A percentile compares a stretch with the other conserved stretches of the same genome.
Conservation (phyloP, 2,329 filamentous ascomycete species). For the Coniochaeta sp. region DNA sequence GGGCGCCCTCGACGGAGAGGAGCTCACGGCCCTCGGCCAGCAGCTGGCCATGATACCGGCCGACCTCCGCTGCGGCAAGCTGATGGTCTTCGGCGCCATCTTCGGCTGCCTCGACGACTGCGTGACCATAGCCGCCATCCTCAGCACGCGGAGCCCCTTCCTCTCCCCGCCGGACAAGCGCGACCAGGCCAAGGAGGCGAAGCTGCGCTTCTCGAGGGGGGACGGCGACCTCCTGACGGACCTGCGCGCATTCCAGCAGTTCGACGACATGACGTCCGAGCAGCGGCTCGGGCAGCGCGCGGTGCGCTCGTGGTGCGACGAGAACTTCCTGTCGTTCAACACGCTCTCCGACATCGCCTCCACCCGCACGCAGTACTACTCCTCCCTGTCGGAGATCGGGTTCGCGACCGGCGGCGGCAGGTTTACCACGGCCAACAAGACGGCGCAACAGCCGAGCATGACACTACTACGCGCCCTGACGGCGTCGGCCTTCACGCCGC, state of each 20-base stretch:
- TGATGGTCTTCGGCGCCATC: conserved; percentile 91
- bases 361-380: conserved; percentile 78
- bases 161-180: conserved; percentile 75
- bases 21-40: conserved; percentile 82
- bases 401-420: conserved; percentile 38
- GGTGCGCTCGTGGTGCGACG: conserved; percentile 70
- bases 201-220: conserved; percentile 63
- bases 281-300: conserved; percentile 53
- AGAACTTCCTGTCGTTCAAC: conserved; percentile 77
- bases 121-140: conserved; percentile 80
- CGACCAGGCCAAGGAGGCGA: conserved; percentile 71
- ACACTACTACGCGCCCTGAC: conserved; percentile 62
- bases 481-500: conserved; percentile 70
- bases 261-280: conserved; percentile 59
- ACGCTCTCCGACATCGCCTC: conserved; percentile 84
- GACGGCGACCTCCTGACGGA: conserved; percentile 89
- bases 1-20: conserved; percentile 79
- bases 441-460: conserved; percentile 19
- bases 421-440: conserved; percentile 13
- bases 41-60: conserved; percentile 95
- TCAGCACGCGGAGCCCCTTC: conserved; percentile 87
- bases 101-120: conserved; percentile 89
- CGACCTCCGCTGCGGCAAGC: conserved; percentile 84
- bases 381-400: conserved; percentile 77
- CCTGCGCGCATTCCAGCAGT: conserved; percentile 74